Evolutionary conservation across 2,329 filamentous ascomycete species (phyloP), one percentile per base, ranked within the genome.

Genomic region (Lasiodiplodia sp.): DNA sequence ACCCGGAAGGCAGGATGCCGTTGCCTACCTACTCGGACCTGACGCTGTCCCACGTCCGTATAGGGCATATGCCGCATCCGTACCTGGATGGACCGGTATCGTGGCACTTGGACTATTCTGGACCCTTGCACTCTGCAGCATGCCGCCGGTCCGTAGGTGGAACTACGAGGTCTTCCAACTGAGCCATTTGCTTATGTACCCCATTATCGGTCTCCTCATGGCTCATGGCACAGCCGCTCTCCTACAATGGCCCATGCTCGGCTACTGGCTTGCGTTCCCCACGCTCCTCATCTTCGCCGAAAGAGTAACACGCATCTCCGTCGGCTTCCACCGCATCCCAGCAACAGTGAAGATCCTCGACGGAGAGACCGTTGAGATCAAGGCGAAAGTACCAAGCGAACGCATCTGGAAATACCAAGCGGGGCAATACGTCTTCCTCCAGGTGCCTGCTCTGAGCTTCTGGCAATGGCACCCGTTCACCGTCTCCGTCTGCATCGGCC

Each of bases 381-480:
- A 82, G 0, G 81, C 82, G 3, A 78, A 81, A 4, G 84, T 86
- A 7, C 86, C 84, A 0, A 80, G 79, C 31, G 80, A 82, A 65
- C 77, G 83, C 1, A 76, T 85, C 3, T 87, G 84, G 85, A 80
- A 79, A 49, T 88, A 87, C 72, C 81, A 83, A 66, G 86, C 86
- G n/a, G 86, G 86, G 0, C 86, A 88, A 72, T 87, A 88, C 68
- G 81, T 88, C 16, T 84, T 88, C 56, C 77, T 88, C 0, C 86
- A 88, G 71, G 84, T 88, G 0, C 86, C 86, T 0, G 70, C 78
- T 37, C 75, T 88, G 25, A 86, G 85, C 47, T 77, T 80, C 62
- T 88, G 86, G 68, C 86, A 88, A 71, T 88, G 86, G 86, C 86
- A 88, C 68, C 86, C 86, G 0, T 88, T 88, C 71, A 88, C 86